Evolutionary conservation across 257 asterid species (phyloP).

Genomic region (Primulina huaijiensis): DNA sequence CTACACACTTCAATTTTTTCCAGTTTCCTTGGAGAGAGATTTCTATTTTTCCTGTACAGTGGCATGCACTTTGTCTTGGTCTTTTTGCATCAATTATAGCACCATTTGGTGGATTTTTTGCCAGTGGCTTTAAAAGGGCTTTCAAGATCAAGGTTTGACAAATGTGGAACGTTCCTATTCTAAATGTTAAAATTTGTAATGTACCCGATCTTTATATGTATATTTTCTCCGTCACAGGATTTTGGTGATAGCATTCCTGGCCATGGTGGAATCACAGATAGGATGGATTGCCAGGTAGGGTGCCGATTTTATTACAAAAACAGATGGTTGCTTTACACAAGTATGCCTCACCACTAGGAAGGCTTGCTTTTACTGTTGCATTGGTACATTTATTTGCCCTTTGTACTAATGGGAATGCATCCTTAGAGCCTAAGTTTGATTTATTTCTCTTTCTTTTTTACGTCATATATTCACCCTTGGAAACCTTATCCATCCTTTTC

Average conservation of each 20-base stretch:
- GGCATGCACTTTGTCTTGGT: conserved; percentile 78
- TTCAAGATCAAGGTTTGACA: conserved; percentile 81
- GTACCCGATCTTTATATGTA: conserved; percentile 11
- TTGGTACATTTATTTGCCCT: neutral
- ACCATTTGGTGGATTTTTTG: conserved; percentile 98
- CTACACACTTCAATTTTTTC: conserved; percentile 20
- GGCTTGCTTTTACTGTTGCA: neutral
- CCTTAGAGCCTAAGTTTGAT: neutral
- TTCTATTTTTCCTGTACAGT: conserved; percentile 67
- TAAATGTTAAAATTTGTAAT: conserved; percentile 14
- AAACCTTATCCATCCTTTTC: neutral
- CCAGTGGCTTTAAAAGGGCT: conserved; percentile 98
- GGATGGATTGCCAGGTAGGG: conserved; percentile 98
- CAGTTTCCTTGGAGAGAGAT: conserved; percentile 76
- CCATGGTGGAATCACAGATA: conserved; percentile 96
- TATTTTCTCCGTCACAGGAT: conserved; percentile 48
- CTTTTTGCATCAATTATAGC: conserved; percentile 94
- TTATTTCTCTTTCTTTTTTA: neutral
- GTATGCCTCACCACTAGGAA: conserved; percentile 2
- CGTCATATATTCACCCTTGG: neutral
- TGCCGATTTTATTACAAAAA: neutral
- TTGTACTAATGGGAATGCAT: neutral
- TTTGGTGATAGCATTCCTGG: conserved; percentile 99
- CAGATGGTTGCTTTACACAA: conserved; percentile 1
- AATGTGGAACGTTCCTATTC: conserved; percentile 8